A percentile compares a stretch with the other conserved stretches of the same genome.
phyloP scores from a whole-genome alignment of 305 asterid species.

The Solanum hybrid region DNA sequence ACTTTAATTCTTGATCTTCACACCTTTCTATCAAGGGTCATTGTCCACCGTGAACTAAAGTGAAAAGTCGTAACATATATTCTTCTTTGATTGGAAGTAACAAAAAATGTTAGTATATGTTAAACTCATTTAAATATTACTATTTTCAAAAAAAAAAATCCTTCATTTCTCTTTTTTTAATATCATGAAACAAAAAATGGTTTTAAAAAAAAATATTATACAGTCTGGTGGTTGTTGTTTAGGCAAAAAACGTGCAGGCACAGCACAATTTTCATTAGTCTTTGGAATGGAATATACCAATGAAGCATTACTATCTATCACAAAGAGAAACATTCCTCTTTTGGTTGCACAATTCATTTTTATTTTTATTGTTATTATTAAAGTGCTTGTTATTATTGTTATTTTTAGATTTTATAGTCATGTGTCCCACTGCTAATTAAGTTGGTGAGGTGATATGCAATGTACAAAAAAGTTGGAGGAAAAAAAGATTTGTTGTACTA shows the following conservation, averaged over 20 bases:
- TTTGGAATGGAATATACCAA: neutral
- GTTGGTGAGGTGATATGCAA: neutral
- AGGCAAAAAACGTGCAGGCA: conserved; percentile 11
- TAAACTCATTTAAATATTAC: neutral
- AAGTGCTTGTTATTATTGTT: neutral
- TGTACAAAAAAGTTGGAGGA: neutral
- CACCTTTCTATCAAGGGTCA: neutral
- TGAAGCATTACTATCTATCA: neutral
- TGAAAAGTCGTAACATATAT: neutral
- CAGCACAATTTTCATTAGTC: neutral
- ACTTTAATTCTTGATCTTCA: neutral
- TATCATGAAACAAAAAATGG: neutral
- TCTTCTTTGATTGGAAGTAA: neutral
- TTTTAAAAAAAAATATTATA: neutral
- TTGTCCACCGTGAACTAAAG: neutral
- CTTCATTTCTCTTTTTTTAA: neutral
- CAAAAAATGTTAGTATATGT: neutral
- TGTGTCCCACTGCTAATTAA: neutral
- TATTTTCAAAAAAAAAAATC: neutral
- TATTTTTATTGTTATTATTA: neutral
- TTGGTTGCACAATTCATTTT: neutral
- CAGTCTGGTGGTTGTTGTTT: neutral
- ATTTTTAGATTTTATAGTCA: neutral
- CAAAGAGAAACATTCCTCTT: neutral
- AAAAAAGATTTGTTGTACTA: neutral